These are phyloP conservation scores for Paecilomyces sp. DNA, from an alignment of 2,329 filamentous ascomycete genomes.

Conservation along the genomic window DNA sequence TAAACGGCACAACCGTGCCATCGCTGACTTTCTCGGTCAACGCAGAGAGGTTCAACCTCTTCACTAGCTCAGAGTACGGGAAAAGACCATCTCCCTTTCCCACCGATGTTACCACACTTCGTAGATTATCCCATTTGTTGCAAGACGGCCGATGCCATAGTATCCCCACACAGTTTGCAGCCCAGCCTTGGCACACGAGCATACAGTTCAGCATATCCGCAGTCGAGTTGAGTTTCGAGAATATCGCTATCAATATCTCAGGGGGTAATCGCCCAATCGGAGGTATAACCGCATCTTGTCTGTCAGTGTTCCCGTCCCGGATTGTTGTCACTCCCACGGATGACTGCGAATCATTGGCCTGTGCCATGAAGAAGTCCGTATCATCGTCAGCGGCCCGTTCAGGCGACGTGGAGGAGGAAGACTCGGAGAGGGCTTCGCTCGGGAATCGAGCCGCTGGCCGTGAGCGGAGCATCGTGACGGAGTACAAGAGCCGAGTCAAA, in stretches of 20 bases:
- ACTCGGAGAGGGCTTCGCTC: conserved; percentile 35
- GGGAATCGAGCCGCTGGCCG: conserved; percentile 28
- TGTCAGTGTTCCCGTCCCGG: conserved; percentile 62
- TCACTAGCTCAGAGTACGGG: conserved; percentile 81
- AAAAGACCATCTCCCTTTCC: conserved; percentile 70
- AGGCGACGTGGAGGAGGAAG: conserved; percentile 39
- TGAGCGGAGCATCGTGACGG: conserved; percentile 28
- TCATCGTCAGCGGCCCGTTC: conserved; percentile 68
- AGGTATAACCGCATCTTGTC: conserved; percentile 24
- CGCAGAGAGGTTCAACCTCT: conserved; percentile 80
- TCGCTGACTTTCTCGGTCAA: conserved; percentile 74
- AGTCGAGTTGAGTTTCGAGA: conserved; percentile 70
- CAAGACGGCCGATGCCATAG: conserved; percentile 93
- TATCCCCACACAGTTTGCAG: conserved; percentile 82
- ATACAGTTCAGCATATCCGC: conserved; percentile 79
- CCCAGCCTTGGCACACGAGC: conserved; percentile 92
- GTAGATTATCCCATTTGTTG: conserved; percentile 75
- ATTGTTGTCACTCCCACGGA: conserved; percentile 77
- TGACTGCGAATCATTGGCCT: conserved; percentile 83
- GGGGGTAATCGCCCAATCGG: conserved; percentile 81
- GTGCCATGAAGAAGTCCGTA: conserved; percentile 82
- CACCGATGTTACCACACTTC: conserved; percentile 73
- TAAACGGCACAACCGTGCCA: conserved; percentile 75
- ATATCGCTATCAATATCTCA: conserved; percentile 90
- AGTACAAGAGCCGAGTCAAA: not conserved